Evolutionary conservation across 139 green algal genomes (phyloP).

Genomic region (Limnomonas spitsbergensis): DNA sequence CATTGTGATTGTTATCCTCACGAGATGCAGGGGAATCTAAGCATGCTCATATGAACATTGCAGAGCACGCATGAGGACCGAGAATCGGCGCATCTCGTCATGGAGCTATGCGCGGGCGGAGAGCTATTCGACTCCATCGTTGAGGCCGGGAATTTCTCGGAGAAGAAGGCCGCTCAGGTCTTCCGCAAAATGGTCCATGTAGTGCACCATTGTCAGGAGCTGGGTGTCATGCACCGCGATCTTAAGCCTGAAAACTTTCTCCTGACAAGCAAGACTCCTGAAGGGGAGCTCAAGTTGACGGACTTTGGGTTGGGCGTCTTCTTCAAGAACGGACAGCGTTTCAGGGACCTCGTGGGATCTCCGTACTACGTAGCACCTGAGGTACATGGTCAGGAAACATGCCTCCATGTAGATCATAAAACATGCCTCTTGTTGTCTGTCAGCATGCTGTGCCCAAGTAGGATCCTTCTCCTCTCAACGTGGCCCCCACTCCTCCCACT

Average conservation of each 20-base stretch:
- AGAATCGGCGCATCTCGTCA: conserved; percentile 80
- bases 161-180: conserved; percentile 51
- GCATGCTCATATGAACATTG: background rate
- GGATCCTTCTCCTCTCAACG: too few relatives aligned
- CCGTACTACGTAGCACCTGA: conserved; percentile 89
- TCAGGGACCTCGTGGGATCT: conserved; percentile 79
- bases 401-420: too few relatives aligned
- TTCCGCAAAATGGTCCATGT: conserved; percentile 91
- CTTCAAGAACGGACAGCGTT: conserved; percentile 83
- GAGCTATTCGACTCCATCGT: conserved; percentile 98
- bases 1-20: background rate
- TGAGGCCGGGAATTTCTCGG: conserved; percentile 72
- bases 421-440: background rate
- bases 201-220: conserved; percentile 88
- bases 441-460: background rate
- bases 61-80: conserved; percentile 76
- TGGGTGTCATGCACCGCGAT: conserved; percentile 91
- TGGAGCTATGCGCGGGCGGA: conserved; percentile 79
- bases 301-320: conserved; percentile 69
- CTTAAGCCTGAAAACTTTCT: conserved; percentile 93
- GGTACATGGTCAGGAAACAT: background rate
- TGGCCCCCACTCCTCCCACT: background rate
- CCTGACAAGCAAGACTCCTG: conserved; percentile 64
- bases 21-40: background rate
- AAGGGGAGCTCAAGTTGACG: conserved; percentile 81